phyloP scores from a whole-genome alignment of 129 eudicot species.

The Helianthus annuus region HanXRQr2.0-SUNRISE NC_035433.2:60028297-60028796 shows the following conservation, averaged over 20 bases:
- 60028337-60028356: too few species aligned
- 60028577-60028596: conserved; percentile 80
- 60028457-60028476: conserved; percentile 35
- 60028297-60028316: neutral
- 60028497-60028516: conserved; percentile 1
- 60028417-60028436: conserved; percentile 96
- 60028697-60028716: conserved; percentile 98
- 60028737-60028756: neutral
- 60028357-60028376: conserved; percentile 71
- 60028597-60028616: conserved; percentile 97
- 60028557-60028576: conserved; percentile 98
- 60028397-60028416: conserved; percentile 95
- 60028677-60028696: conserved; percentile 92
- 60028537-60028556: conserved; percentile 4
- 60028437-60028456: conserved; percentile 84
- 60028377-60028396: conserved; percentile 74
- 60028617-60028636: conserved; percentile 86
- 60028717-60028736: conserved; percentile 40
- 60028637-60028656: conserved; percentile 90
- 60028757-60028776: too few species aligned
- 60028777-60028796: too few species aligned
- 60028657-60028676: conserved; percentile 92
- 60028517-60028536: neutral
- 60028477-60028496: neutral
- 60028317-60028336: neutral